phyloP scores from a whole-genome alignment of 148 eudicot species.

The Oxyria digyna region DNA sequence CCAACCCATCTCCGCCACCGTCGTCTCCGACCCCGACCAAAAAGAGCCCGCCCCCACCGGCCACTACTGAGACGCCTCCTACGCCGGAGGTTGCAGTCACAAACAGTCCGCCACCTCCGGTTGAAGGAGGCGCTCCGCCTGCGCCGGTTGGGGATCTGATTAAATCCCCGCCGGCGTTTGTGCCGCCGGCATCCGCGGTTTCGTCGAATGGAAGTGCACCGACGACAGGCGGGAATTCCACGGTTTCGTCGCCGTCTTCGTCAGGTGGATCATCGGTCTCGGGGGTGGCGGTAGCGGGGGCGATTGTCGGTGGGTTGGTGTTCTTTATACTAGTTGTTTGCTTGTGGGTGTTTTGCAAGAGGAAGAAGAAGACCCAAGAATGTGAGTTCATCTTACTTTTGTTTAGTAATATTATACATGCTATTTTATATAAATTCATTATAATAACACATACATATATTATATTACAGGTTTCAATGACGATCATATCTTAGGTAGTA shows the following conservation, averaged over 20 bases:
- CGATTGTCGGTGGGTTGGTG: background rate
- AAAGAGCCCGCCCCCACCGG: background rate
- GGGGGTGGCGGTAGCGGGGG: background rate
- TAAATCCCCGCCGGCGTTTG: background rate
- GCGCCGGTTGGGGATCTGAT: background rate
- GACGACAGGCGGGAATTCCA: background rate
- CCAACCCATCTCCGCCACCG: background rate
- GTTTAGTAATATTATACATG: no score
- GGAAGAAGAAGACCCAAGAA: background rate
- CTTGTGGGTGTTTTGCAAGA: background rate
- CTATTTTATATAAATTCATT: no score
- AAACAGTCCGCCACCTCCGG: conserved; percentile 2
- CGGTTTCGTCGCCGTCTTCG: background rate
- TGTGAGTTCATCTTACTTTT: background rate
- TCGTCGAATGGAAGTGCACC: background rate
- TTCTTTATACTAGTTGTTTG: background rate
- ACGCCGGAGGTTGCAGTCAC: background rate
- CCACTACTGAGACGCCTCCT: background rate
- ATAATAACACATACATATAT: no score
- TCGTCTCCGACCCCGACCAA: background rate
- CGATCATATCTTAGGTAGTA: no score
- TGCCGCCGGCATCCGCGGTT: background rate
- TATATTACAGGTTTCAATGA: no score
- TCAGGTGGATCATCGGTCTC: background rate
- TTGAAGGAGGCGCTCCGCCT: conserved; percentile 5